Conservation (phyloP, 805 yeast species). For the Kodamaea laetipori region DNA sequence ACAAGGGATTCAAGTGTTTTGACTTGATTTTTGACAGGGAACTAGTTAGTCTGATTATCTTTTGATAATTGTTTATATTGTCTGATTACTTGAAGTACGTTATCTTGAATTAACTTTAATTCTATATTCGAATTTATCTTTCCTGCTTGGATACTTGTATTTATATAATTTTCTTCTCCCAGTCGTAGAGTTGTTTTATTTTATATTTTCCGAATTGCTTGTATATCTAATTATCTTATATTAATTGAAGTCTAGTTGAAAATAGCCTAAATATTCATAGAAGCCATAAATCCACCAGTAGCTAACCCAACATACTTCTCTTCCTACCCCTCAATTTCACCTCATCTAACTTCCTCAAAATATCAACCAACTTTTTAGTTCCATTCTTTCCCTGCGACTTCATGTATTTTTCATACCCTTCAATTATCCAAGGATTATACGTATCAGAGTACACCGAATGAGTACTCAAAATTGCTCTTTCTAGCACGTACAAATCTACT, state of each 20-base stretch:
- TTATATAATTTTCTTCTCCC: too few relatives aligned
- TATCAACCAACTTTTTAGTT: constrained; percentile 50
- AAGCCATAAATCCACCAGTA: background rate
- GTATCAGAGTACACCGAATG: constrained; percentile 71
- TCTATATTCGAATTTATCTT: too few relatives aligned
- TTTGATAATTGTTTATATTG: constrained; percentile 4
- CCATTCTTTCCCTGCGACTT: constrained; percentile 33
- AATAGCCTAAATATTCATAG: too few relatives aligned
- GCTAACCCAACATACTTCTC: constrained; percentile 84
- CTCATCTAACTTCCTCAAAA: constrained; percentile 67
- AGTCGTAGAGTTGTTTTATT: too few relatives aligned
- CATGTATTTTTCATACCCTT: constrained; percentile 60
- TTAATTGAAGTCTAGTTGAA: background rate
- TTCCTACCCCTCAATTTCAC: constrained; percentile 93
- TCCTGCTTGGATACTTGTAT: too few relatives aligned
- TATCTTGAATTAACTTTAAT: too few relatives aligned
- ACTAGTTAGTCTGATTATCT: constrained; percentile 13
- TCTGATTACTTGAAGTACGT: too few relatives aligned
- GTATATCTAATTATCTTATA: too few relatives aligned
- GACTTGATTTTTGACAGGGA: constrained; percentile 17
- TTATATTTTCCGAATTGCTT: too few relatives aligned
- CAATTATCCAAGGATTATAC: constrained; percentile 70
- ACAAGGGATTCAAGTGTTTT: constrained; percentile 16
- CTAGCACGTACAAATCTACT: constrained; percentile 93
- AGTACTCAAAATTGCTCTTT: constrained; percentile 87